phyloP scores from a whole-genome alignment of 1,284 basidiomycete genomes.

The Moesziomyces sp. region DNA sequence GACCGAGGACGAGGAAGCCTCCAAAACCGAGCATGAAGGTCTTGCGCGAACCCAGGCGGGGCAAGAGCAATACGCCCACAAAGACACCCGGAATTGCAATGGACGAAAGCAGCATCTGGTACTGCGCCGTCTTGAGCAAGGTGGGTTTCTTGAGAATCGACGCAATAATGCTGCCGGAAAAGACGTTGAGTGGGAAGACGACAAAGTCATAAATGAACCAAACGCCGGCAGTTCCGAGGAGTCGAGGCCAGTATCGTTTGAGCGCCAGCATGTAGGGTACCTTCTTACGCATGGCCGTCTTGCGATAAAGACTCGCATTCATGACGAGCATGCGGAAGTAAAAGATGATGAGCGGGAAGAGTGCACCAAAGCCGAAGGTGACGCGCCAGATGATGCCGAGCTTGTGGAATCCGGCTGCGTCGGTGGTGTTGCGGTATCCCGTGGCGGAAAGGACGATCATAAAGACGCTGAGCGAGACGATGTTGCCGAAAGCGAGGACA shows the following conservation, averaged over 20 bases:
- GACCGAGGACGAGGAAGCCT: constrained; percentile 78
- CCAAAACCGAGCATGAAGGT: constrained; percentile 78
- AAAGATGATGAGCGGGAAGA: constrained; percentile 78
- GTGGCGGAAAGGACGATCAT: constrained; percentile 76
- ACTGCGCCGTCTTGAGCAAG: constrained; percentile 72
- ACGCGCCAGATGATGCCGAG: constrained; percentile 80
- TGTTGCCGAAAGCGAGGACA: constrained; percentile 69
- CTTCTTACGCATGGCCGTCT: constrained; percentile 57
- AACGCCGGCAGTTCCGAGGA: constrained; percentile 47
- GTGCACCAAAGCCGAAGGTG: constrained; percentile 78
- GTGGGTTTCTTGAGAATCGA: constrained; percentile 73
- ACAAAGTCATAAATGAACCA: constrained; percentile 75
- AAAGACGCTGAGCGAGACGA: constrained; percentile 78
- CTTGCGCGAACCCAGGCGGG: constrained; percentile 41
- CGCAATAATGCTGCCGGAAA: constrained; percentile 60
- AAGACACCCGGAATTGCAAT: constrained; percentile 78
- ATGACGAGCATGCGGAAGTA: constrained; percentile 72
- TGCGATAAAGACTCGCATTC: constrained; percentile 40
- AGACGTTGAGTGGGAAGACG: constrained; percentile 77
- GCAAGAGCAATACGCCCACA: constrained; percentile 70
- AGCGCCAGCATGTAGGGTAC: constrained; percentile 77
- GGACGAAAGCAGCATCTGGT: constrained; percentile 77
- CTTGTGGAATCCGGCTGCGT: constrained; percentile 72
- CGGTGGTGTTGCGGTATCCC: constrained; percentile 29
- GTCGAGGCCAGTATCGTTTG: constrained; percentile 74